Conservation (phyloP, 2,329 filamentous ascomycete genomes). For the Ophiocordyceps australis region DNA sequence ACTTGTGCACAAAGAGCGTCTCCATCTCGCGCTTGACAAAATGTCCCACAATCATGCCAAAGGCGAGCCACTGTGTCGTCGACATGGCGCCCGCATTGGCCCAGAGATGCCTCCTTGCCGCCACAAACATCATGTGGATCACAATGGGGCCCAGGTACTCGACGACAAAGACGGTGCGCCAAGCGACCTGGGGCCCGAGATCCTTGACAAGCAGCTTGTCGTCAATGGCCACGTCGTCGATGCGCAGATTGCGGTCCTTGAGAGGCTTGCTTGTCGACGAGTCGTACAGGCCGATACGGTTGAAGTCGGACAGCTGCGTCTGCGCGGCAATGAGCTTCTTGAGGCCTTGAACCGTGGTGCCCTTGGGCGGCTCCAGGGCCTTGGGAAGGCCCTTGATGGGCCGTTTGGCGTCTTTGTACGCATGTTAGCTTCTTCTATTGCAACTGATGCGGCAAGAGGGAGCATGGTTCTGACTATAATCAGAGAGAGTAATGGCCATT, state of each 20-base stretch:
- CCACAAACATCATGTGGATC: slow-evolving; percentile 62
- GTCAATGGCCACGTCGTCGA: slow-evolving; percentile 27
- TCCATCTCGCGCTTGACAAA: slow-evolving; percentile 93
- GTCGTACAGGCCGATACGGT: slow-evolving; percentile 45
- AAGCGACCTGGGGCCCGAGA: slow-evolving; percentile 74
- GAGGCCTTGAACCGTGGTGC: slow-evolving; percentile 40
- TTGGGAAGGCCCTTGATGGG: slow-evolving; percentile 35
- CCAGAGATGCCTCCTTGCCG: slow-evolving; percentile 48
- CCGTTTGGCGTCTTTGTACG: slow-evolving; percentile 25
- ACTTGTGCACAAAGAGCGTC: slow-evolving; percentile 87
- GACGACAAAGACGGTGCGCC: slow-evolving; percentile 86
- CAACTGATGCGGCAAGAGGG: too few relatives aligned
- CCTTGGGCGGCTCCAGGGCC: slow-evolving; percentile 25
- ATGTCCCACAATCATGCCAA: slow-evolving; percentile 60
- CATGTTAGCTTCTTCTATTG: too few relatives aligned
- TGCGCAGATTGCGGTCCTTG: slow-evolving; percentile 38
- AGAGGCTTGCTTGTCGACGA: slow-evolving; percentile 41
- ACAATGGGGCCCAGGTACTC: slow-evolving; percentile 88
- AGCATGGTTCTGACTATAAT: too few relatives aligned
- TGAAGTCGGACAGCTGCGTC: slow-evolving; percentile 33
- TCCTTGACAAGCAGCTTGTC: slow-evolving; percentile 75
- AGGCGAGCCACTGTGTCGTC: slow-evolving; percentile 53
- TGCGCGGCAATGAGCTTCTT: slow-evolving; percentile 35
- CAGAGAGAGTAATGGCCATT: too few relatives aligned
- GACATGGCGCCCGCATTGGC: slow-evolving; percentile 31